Base-by-base conservation (phyloP, 2,329 filamentous ascomycete species). In the Penicillium sp. region DNA sequence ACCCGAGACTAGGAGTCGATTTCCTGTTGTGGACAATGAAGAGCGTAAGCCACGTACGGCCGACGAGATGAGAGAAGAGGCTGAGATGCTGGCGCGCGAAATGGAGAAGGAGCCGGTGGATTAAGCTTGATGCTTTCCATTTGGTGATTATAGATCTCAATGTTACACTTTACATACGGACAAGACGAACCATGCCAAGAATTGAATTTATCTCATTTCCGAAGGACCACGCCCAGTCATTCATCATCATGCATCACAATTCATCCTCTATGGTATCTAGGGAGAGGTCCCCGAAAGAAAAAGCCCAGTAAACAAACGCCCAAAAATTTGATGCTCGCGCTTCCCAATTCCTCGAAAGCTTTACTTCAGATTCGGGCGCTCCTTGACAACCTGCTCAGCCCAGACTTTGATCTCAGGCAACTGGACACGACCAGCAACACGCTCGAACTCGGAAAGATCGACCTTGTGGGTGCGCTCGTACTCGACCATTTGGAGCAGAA, bases 401-500 rank as follows among this genome's bases (percentile, higher is more conserved):
- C 93, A 97, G 12, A 77, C 82, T 75, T 86, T 84, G 61, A 91
- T 88, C 76, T 96, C 93, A 0, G 85, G 82, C 59, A 95, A 78
- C 49, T 81, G 79, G 61, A 97, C 87, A 63, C 83, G 84, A 43
- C 77, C 80, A 8, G 88, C 83, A 2, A 96, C 94, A 67, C 88
- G 87, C 0, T 85, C 82, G 63, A 99, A 97, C 76, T 99, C 94
- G 47, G 87, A 84, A 46, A 99, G 76, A 70, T 97, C 90, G 36
- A 90, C 71, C 58, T 85, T 74, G 45, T 84, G 79, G 12, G 80
- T 76, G 64, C 88, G 86, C 81, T 99, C 94, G 68, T 99, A 99
- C 73, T 99, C 94, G 28, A 95, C 78, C 89, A 96, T 96, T 77
- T 99, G 94, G 67, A 95, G 76, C 56, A 99, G 75, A 60, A 99